Conservation (phyloP, 2,329 filamentous ascomycete species). For the Scolecobasidium constrictum region DNA sequence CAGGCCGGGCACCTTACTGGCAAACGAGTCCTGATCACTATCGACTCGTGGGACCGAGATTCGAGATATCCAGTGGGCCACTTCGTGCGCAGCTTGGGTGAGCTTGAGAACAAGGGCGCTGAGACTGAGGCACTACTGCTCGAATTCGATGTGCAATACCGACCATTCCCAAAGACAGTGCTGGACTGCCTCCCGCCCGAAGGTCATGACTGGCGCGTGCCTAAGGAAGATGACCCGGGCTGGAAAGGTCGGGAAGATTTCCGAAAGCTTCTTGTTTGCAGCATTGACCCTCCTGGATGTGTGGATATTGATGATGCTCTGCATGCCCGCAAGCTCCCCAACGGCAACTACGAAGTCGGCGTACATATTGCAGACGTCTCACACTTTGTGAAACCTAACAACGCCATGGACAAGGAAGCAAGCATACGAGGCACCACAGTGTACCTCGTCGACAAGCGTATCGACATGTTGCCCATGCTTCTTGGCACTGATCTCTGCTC, state of each 20-base stretch:
- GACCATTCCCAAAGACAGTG: conserved; percentile 91
- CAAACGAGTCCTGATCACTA: conserved; percentile 83
- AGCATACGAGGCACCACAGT: conserved; percentile 92
- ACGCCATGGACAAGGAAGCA: conserved; percentile 93
- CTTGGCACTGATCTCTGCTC: conserved; percentile 95
- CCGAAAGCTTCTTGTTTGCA: conserved; percentile 80
- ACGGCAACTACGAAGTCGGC: conserved; percentile 91
- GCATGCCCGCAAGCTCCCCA: conserved; percentile 72
- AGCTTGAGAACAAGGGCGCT: conserved; percentile 92
- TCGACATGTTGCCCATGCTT: conserved; percentile 97
- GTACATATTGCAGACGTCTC: conserved; percentile 99
- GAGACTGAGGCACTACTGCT: conserved; percentile 91
- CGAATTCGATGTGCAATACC: conserved; percentile 95
- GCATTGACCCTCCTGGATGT: conserved; percentile 91
- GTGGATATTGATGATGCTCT: conserved; percentile 98
- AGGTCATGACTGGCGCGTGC: conserved; percentile 90
- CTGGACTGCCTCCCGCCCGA: conserved; percentile 85
- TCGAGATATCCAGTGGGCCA: conserved; percentile 88
- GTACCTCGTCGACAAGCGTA: conserved; percentile 96
- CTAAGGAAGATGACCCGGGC: conserved; percentile 66
- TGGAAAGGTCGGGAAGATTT: conserved; percentile 83
- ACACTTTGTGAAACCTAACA: conserved; percentile 94
- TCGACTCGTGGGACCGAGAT: conserved; percentile 91
- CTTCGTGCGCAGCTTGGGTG: conserved; percentile 84
- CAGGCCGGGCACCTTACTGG: conserved; percentile 83